Percentiles rank a stretch among this genome's conserved stretches.
These are phyloP conservation scores for Emergomyces orientalis DNA, from an alignment of 2,329 filamentous ascomycete genomes.

Conservation along the genomic window DNA sequence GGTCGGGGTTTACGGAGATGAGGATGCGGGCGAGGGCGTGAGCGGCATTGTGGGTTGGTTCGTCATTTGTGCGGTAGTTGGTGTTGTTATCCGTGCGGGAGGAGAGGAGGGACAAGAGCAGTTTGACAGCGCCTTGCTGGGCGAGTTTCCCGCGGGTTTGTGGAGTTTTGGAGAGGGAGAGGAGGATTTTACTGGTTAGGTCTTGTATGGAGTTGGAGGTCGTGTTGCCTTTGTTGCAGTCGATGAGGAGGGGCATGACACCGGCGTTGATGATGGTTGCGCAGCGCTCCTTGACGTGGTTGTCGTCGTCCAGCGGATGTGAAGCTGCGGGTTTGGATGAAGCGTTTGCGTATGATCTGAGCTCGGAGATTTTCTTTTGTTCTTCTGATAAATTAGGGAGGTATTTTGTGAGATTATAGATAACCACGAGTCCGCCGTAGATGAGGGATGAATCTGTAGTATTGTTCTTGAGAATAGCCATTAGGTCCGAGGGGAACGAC, in stretches of 20 bases:
- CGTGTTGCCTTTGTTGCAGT: constrained; percentile 54
- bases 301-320: constrained; percentile 65
- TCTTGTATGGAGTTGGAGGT: constrained; percentile 54
- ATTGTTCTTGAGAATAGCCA: constrained; percentile 41
- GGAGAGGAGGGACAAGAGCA: constrained; percentile 62
- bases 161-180: constrained; percentile 65
- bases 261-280: constrained; percentile 68
- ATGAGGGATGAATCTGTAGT: constrained; percentile 59
- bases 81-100: constrained; percentile 32
- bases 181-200: constrained; percentile 68
- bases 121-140: constrained; percentile 85
- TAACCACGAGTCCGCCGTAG: constrained; percentile 77
- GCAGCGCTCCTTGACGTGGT: constrained; percentile 67
- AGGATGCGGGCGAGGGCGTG: constrained; percentile 77
- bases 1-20: constrained; percentile 73
- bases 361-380: constrained; percentile 79
- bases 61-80: constrained; percentile 25
- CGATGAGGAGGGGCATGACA: constrained; percentile 65
- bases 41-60: constrained; percentile 51
- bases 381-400: constrained; percentile 72
- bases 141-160: constrained; percentile 69
- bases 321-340: constrained; percentile 42
- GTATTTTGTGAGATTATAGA: constrained; percentile 77
- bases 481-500: constrained; percentile 58
- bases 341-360: constrained; percentile 90